Percentiles rank a stretch among this genome's conserved stretches.
Evolutionary conservation across 192 early-diverging fungal genomes (phyloP).

Genomic region (Gamsiella multidivaricata): DNA sequence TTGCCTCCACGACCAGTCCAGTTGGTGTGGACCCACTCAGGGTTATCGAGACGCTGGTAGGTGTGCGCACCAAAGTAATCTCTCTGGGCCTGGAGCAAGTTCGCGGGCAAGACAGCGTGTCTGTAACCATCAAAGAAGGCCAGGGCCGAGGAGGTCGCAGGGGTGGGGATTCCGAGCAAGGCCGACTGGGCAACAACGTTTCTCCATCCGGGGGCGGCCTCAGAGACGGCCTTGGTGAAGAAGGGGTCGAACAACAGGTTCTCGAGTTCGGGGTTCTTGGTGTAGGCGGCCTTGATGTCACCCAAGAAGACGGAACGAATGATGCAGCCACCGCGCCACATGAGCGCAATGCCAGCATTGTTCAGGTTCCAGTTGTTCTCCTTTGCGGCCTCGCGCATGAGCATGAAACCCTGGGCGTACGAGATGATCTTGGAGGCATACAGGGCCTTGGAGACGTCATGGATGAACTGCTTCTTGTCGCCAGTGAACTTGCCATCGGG

Average conservation of each 20-base stretch:
- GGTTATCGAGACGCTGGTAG: slow-evolving; percentile 84
- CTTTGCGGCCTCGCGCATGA: slow-evolving; percentile 95
- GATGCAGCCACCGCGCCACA: slow-evolving; percentile 99
- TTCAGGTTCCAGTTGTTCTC: slow-evolving; percentile 95
- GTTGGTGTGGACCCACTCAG: slow-evolving; percentile 93
- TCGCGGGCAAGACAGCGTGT: slow-evolving; percentile 88
- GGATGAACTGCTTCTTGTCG: slow-evolving; percentile 90
- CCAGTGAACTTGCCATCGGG: slow-evolving; percentile 80
- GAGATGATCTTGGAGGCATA: slow-evolving; percentile 99
- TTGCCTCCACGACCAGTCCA: slow-evolving; percentile 95
- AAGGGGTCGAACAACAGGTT: slow-evolving; percentile 96
- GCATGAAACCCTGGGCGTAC: slow-evolving; percentile 99
- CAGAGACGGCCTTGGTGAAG: slow-evolving; percentile 92
- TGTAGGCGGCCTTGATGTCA: slow-evolving; percentile 97
- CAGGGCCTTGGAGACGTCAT: slow-evolving; percentile 90
- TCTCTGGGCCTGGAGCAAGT: slow-evolving; percentile 97
- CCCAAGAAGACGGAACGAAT: slow-evolving; percentile 97
- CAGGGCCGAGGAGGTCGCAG: slow-evolving; percentile 90
- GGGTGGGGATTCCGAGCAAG: slow-evolving; percentile 89
- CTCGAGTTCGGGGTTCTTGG: slow-evolving; percentile 84
- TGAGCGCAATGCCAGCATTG: slow-evolving; percentile 96
- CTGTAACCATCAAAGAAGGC: slow-evolving; percentile 99
- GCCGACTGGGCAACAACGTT: slow-evolving; percentile 84
- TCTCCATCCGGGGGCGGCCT: slow-evolving; percentile 89
- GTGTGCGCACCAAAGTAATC: slow-evolving; percentile 99